These are phyloP conservation scores for Alopecurus myosuroides DNA, from an alignment of 176 grass and related monocot genomes.

Conservation along the genomic window DNA sequence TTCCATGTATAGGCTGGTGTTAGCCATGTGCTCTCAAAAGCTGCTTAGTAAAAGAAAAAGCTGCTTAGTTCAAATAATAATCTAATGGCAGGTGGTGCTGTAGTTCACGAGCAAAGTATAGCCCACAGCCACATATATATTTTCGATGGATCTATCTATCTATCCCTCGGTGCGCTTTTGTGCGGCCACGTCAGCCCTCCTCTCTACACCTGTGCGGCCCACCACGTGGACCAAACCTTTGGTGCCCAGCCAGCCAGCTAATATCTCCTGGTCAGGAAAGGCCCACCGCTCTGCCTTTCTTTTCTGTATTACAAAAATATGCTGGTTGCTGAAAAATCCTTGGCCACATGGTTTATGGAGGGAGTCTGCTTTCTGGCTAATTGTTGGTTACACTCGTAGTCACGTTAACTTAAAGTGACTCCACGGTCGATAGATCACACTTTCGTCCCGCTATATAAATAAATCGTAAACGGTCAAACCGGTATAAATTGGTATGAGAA, in stretches of 20 bases:
- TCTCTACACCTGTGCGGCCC: slow-evolving; percentile 14
- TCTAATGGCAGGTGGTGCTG: too few relatives aligned
- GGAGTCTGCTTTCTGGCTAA: background rate
- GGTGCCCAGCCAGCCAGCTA: background rate
- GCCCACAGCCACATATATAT: too few relatives aligned
- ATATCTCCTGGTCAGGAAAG: background rate
- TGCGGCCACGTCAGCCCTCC: slow-evolving; percentile 22
- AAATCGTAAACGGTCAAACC: too few relatives aligned
- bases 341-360: slow-evolving; percentile 23
- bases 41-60: too few relatives aligned
- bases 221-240: background rate
- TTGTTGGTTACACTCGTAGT: background rate
- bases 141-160: too few relatives aligned
- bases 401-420: background rate
- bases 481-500: too few relatives aligned
- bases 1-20: too few relatives aligned
- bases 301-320: background rate
- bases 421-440: too few relatives aligned
- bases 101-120: too few relatives aligned
- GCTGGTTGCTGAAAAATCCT: background rate
- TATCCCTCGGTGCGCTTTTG: slow-evolving; percentile 4
- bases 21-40: too few relatives aligned
- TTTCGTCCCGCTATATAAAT: too few relatives aligned
- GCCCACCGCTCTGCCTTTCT: background rate
- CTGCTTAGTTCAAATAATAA: too few relatives aligned